Conservation (phyloP, 768 basidiomycete genomes). For the Phanerochaete carnosa region DNA sequence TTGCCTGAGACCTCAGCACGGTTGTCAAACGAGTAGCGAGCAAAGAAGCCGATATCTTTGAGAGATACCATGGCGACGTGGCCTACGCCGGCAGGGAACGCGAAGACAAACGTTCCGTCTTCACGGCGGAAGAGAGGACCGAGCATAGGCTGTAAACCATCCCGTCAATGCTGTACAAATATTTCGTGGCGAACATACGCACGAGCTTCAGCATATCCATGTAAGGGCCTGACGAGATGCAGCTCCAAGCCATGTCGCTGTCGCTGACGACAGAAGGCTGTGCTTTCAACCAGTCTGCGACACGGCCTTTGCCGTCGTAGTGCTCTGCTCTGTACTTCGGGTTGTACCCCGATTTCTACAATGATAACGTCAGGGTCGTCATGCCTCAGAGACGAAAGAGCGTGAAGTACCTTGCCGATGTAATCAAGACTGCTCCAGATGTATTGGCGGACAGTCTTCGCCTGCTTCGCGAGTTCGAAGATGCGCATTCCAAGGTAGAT, state of each 20-base stretch:
- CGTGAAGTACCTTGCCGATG: conserved; percentile 29
- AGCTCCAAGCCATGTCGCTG: neutral
- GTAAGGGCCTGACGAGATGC: conserved; percentile 13
- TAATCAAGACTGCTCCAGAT: conserved; percentile 40
- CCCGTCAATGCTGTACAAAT: conserved; percentile 8
- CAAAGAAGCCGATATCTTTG: conserved; percentile 27
- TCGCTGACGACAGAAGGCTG: conserved; percentile 5
- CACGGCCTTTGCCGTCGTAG: conserved; percentile 11
- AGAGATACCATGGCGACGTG: conserved; percentile 24
- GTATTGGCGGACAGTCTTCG: conserved; percentile 30
- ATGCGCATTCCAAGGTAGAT: conserved; percentile 36
- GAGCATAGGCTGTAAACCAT: conserved; percentile 7
- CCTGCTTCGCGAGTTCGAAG: conserved; percentile 35
- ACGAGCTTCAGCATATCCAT: conserved; percentile 15
- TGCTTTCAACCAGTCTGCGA: conserved; percentile 1
- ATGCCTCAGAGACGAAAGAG: neutral
- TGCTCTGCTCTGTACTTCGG: conserved; percentile 27
- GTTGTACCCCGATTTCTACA: conserved; percentile 1
- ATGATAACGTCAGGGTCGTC: neutral
- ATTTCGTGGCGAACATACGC: neutral
- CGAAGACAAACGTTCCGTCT: conserved; percentile 27
- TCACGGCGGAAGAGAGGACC: conserved; percentile 19
- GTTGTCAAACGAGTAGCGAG: conserved; percentile 27
- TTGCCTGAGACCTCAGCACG: conserved; percentile 18
- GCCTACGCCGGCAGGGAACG: conserved; percentile 23